Evolutionary conservation across 148 eudicot genomes (phyloP), one percentile per base, ranked within the genome.

Genomic region (Camellia granthamiana): DNA sequence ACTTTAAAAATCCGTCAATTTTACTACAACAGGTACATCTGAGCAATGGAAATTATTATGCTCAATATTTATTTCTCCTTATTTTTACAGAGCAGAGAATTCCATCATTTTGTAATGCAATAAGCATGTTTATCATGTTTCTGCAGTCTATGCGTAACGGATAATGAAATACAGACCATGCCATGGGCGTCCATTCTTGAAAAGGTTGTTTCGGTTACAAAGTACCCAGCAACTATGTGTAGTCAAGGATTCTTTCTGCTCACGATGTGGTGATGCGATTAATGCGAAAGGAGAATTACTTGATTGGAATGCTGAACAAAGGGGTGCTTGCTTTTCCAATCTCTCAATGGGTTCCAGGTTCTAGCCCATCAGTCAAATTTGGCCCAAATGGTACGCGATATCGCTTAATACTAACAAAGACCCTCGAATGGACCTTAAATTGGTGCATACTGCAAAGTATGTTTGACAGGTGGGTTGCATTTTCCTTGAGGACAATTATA

Each of bases 391-490:
- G 88, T 75, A 82, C 77, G 4, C 78, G 75, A 1, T 84, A 78
- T 63, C 88, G 87, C 73, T 89, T 96, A 59, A 90, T 92, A 62
- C 80, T 96, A 82, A 87, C 99, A 6, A 93, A 93, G 90, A 96
- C 97, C 30, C 98, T 96, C 72, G 99, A 96, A 81, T 96, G 98
- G 99, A 93, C 97, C 80, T 87, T 96, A 79, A 93, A 92, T 86
- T 93, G 99, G 99, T 93, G 90, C 87, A 91, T 96, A 84, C 83
- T 96, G 76, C 98, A 96, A 69, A 93, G 95, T 90, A 93, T 96
- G 99, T 96, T 96, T 88, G 97, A 96, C 88, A 91, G 99, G 99
- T 93, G 49, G 78, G 75, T 72, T 71, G 16, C 49, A 21, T 64
- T 77, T 74, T 64, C 16, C 54, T 15, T 5, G 15, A 43, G n/a